phyloP scores from a whole-genome alignment of 2,329 filamentous ascomycete genomes.

The Gyromitra esculenta region DNA sequence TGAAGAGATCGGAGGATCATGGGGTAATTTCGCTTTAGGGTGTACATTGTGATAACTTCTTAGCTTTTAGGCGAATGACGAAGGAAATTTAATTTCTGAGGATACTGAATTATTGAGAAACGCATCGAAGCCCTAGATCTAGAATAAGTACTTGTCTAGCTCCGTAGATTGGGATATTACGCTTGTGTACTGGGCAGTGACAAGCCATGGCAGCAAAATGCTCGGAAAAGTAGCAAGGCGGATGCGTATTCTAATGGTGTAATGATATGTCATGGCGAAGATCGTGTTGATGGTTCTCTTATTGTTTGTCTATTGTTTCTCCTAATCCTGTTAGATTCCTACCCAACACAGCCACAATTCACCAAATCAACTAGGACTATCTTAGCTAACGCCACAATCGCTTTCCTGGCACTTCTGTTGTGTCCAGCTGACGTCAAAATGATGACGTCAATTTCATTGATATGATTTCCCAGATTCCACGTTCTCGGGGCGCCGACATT shows the following conservation, averaged over 20 bases:
- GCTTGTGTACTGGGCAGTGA: not conserved
- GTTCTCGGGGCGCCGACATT: not conserved
- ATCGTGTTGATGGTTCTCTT: not conserved
- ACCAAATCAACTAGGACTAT: not conserved
- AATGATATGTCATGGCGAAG: not conserved
- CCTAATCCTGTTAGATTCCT: not conserved
- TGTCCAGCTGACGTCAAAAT: not conserved
- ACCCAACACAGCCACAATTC: not conserved
- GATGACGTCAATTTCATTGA: not conserved
- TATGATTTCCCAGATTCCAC: not conserved
- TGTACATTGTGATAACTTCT: not conserved
- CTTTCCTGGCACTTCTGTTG: not conserved
- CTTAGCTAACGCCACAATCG: not conserved
- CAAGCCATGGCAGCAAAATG: not conserved
- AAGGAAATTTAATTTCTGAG: not conserved
- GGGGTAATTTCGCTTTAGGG: not conserved
- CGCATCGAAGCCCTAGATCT: not conserved
- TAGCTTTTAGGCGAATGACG: not conserved
- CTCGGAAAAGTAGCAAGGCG: not conserved
- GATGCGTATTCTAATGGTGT: not conserved
- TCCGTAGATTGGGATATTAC: not conserved
- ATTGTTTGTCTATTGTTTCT: not conserved
- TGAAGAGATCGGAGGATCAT: slow-evolving; percentile 8
- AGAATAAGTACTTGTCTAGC: not conserved
- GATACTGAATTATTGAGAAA: not conserved